Evolutionary conservation across 805 yeast species (phyloP).

Genomic region (Metschnikowia matae): DNA sequence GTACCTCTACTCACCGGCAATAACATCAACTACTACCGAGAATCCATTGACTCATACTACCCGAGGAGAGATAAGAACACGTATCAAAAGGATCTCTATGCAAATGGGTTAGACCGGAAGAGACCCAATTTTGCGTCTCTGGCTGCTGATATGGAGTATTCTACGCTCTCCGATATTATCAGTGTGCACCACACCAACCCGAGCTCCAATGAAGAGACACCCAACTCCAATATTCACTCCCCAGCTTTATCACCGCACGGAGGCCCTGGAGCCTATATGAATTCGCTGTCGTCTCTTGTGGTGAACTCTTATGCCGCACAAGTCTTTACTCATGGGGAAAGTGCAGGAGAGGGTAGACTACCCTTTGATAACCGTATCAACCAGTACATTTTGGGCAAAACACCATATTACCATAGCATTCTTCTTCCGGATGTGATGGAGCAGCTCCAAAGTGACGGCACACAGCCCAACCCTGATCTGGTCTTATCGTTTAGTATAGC

Average conservation of each 20-base stretch:
- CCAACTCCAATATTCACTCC: constrained; percentile 30
- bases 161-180: constrained; percentile 62
- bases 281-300: constrained; percentile 7
- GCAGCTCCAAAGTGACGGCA: constrained; percentile 40
- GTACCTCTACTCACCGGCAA: not conserved
- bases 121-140: constrained; percentile 54
- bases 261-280: not conserved
- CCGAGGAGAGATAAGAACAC: not conserved
- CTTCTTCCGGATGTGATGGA: constrained; percentile 60
- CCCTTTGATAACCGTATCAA: constrained; percentile 57
- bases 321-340: not conserved
- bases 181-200: constrained; percentile 35
- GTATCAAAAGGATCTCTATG: not conserved
- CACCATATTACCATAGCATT: constrained; percentile 34
- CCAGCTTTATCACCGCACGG: constrained; percentile 38
- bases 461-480: constrained; percentile 42
- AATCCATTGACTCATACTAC: not conserved
- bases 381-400: constrained; percentile 63
- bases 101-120: constrained; percentile 8
- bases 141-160: constrained; percentile 72
- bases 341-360: constrained; percentile 22
- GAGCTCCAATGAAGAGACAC: constrained; percentile 37
- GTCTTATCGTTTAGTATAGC: constrained; percentile 47
- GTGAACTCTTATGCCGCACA: constrained; percentile 2
- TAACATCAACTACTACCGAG: not conserved